Conservation (phyloP, 768 basidiomycete genomes). For the Mycena albidolilacea region DNA sequence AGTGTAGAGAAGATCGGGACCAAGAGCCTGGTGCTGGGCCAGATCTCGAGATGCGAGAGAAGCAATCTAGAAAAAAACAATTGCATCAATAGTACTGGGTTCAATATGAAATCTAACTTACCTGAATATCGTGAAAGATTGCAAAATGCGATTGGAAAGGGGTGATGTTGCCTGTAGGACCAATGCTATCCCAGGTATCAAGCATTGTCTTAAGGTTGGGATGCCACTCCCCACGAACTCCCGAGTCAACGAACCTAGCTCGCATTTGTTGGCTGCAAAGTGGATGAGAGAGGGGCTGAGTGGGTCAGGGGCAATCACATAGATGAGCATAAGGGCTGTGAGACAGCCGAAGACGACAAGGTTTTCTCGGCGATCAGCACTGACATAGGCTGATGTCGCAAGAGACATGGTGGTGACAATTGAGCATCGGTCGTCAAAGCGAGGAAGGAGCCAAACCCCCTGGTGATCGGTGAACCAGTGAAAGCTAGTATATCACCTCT, state of each 20-base stretch:
- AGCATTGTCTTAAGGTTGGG: conserved; percentile 14
- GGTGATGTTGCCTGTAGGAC: neutral
- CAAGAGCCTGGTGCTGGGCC: no score
- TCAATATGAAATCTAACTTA: neutral
- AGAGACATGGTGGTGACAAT: conserved; percentile 9
- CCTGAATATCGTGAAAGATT: conserved; percentile 9
- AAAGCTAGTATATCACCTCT: conserved; percentile 9
- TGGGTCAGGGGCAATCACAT: conserved; percentile 22
- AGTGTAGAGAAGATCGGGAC: no score
- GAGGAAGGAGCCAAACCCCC: conserved; percentile 8
- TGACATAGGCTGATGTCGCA: neutral
- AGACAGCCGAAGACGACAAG: conserved; percentile 24
- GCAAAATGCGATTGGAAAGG: neutral
- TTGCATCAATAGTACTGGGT: no score
- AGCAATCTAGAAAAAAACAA: neutral
- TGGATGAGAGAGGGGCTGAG: conserved; percentile 31
- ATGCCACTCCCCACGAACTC: conserved; percentile 30
- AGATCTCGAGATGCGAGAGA: no score
- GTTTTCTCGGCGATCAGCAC: neutral
- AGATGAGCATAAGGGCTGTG: conserved; percentile 11
- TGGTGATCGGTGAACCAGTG: neutral
- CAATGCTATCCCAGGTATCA: neutral
- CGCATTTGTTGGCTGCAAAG: conserved; percentile 23
- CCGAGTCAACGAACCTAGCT: conserved; percentile 11
- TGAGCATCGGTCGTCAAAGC: neutral